phyloP scores from a whole-genome alignment of 495 filamentous ascomycete genomes.

The Tuber borchii region DNA sequence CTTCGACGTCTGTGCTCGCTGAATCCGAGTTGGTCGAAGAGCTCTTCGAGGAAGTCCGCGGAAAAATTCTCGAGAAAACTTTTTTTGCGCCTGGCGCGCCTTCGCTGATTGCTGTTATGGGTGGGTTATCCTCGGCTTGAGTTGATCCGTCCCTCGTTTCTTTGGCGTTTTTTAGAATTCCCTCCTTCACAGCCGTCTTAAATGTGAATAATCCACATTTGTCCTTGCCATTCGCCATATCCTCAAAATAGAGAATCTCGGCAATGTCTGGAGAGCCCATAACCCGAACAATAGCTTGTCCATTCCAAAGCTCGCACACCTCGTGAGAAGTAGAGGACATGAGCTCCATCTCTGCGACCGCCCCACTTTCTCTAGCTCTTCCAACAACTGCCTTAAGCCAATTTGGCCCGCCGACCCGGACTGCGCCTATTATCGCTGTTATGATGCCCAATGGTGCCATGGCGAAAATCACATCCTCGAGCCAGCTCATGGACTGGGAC shows the following conservation, averaged over 20 bases:
- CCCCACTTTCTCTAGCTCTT: slow-evolving; percentile 40
- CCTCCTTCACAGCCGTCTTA: neutral
- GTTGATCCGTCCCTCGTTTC: neutral
- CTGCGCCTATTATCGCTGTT: slow-evolving; percentile 51
- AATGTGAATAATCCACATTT: neutral
- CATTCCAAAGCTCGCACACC: slow-evolving; percentile 39
- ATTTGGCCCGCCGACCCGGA: slow-evolving; percentile 51
- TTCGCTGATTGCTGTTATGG: neutral
- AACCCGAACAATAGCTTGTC: slow-evolving; percentile 29
- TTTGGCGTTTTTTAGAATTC: neutral
- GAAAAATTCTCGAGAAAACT: neutral
- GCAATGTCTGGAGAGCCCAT: slow-evolving; percentile 26
- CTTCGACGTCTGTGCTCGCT: slow-evolving; percentile 7
- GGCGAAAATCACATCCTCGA: slow-evolving; percentile 53
- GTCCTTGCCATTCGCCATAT: neutral
- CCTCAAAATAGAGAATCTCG: slow-evolving; percentile 23
- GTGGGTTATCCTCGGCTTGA: neutral
- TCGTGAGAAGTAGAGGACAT: slow-evolving; percentile 26
- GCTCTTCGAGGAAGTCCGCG: neutral
- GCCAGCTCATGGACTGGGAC: slow-evolving; percentile 48
- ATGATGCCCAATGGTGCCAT: slow-evolving; percentile 53
- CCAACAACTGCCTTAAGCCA: slow-evolving; percentile 53
- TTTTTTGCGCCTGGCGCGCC: neutral
- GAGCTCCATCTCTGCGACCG: slow-evolving; percentile 16
- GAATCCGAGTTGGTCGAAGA: neutral